These are phyloP conservation scores for Phlebiopsis gigantea DNA, from an alignment of 768 basidiomycete species.

Conservation along the genomic window DNA sequence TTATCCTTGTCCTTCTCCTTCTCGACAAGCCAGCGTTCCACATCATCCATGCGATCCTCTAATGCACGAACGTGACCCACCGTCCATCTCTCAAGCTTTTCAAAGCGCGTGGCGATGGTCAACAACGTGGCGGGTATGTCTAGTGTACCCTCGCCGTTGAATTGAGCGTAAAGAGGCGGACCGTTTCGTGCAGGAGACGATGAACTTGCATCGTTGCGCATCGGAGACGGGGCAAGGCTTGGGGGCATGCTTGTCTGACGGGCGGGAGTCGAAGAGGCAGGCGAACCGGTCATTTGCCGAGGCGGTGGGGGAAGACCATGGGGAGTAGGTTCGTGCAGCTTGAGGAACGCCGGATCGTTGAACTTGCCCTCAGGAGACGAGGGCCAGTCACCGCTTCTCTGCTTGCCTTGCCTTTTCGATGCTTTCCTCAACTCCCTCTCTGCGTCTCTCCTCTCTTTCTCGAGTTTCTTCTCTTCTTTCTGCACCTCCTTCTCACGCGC, in stretches of 20 bases:
- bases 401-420: slow-evolving; percentile 18
- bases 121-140: slow-evolving; percentile 74
- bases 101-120: slow-evolving; percentile 73
- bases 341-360: slow-evolving; percentile 53
- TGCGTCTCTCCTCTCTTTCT: slow-evolving; percentile 39
- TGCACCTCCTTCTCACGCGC: slow-evolving; percentile 53
- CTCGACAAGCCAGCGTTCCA: slow-evolving; percentile 86
- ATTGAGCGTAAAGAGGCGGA: slow-evolving; percentile 74
- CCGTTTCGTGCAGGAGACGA: slow-evolving; percentile 52
- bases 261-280: slow-evolving; percentile 62
- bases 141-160: slow-evolving; percentile 62
- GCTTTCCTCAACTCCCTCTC: slow-evolving; percentile 29
- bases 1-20: slow-evolving; percentile 32
- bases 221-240: slow-evolving; percentile 61
- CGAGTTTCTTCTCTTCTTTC: slow-evolving; percentile 33
- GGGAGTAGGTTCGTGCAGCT: slow-evolving; percentile 40
- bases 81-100: slow-evolving; percentile 88
- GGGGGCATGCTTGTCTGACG: slow-evolving; percentile 47
- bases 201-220: slow-evolving; percentile 42
- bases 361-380: slow-evolving; percentile 45
- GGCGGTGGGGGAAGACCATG: slow-evolving; percentile 32
- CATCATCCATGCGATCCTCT: slow-evolving; percentile 89
- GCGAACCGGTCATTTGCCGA: slow-evolving; percentile 43
- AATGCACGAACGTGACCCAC: slow-evolving; percentile 83
- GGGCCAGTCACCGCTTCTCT: slow-evolving; percentile 45